Evolutionary conservation across 164 flowering plant species (phyloP), one percentile per base, ranked within the genome.

Genomic region (Cinnamomum micranthum): DNA sequence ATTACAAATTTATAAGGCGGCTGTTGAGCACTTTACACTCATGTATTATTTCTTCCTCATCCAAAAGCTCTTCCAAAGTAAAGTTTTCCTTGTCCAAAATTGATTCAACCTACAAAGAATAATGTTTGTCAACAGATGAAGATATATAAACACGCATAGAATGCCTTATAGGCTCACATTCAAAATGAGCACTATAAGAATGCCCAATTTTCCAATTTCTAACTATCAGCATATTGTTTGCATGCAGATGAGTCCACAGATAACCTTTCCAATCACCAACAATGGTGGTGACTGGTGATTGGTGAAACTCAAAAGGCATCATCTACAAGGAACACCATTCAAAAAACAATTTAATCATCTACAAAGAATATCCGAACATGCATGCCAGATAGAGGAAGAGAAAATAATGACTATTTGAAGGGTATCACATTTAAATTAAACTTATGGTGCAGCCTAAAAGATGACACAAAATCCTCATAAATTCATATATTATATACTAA

Each of bases 1-100:
- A 64, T 80, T 90, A 95, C 99, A 95, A 93, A 81, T 93, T 93
- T 62, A 95, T 92, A 59, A 95, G 96, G 12, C 99, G 98, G 50
- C 92, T 88, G 73, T 95, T 95, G 50, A 95, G 81, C 60, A 95
- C 98, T 87, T 93, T 95, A 96, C 99, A 95, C 85, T 95, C 99
- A 84, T 95, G 99, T 76, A 95, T 93, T 75, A 92, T 89, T 80
- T 95, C 99, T 80, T 95, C 99, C 85, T 95, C 99, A 72, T 95
- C 99, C 81, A 95, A 78, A 65, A 95, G 96, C 86, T 93, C 96
- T 75, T 95, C 99, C 86, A 95, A 81, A 23, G 92, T 90, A 81
- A 86, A 92, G 77, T 89, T 86, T 65, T 95, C 99, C 84, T 95
- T 93, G 85, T 93, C 99, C 70, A 95, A 75, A 22, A 95, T 84